Conservation (phyloP, 1,284 basidiomycete genomes). For the Sphagnurus paluster region DNA sequence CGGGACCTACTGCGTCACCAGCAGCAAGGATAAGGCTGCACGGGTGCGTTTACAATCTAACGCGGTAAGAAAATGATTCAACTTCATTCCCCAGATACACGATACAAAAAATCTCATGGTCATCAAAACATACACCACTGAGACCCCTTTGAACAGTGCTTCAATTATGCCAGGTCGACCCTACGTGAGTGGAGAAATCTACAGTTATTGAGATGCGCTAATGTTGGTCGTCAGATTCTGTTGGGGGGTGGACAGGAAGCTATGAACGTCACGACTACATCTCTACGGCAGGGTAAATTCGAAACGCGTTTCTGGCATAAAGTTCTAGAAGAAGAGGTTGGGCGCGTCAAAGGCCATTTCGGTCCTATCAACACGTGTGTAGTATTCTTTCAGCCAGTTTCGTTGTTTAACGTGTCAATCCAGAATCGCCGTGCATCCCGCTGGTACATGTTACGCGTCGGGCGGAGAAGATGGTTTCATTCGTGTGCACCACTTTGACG, state of each 20-base stretch:
- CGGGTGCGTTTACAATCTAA: slow-evolving; percentile 72
- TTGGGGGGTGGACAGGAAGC: slow-evolving; percentile 98
- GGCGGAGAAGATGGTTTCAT: slow-evolving; percentile 98
- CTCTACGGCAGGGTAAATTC: slow-evolving; percentile 92
- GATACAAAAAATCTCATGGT: slow-evolving; percentile 87
- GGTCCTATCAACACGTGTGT: slow-evolving; percentile 96
- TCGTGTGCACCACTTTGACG: slow-evolving; percentile 90
- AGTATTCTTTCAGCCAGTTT: slow-evolving; percentile 6
- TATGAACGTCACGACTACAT: slow-evolving; percentile 97
- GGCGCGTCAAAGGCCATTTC: slow-evolving; percentile 95
- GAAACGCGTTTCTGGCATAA: slow-evolving; percentile 99
- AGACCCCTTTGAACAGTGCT: slow-evolving; percentile 96
- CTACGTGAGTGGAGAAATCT: slow-evolving; percentile 56
- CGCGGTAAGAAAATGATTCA: no score
- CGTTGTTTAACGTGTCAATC: slow-evolving; percentile 6
- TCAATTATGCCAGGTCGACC: slow-evolving; percentile 84
- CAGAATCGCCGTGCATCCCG: slow-evolving; percentile 90
- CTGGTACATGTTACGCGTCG: slow-evolving; percentile 88
- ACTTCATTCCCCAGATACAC: slow-evolving; percentile 70
- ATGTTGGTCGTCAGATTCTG: slow-evolving; percentile 55
- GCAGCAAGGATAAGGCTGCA: slow-evolving; percentile 95
- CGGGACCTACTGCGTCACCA: slow-evolving; percentile 93
- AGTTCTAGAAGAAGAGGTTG: slow-evolving; percentile 97
- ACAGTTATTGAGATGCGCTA: neutral
- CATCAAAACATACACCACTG: slow-evolving; percentile 92